Evolutionary conservation across 208 protist species (phyloP).

Genomic region (Phytomonas sp.): DNA sequence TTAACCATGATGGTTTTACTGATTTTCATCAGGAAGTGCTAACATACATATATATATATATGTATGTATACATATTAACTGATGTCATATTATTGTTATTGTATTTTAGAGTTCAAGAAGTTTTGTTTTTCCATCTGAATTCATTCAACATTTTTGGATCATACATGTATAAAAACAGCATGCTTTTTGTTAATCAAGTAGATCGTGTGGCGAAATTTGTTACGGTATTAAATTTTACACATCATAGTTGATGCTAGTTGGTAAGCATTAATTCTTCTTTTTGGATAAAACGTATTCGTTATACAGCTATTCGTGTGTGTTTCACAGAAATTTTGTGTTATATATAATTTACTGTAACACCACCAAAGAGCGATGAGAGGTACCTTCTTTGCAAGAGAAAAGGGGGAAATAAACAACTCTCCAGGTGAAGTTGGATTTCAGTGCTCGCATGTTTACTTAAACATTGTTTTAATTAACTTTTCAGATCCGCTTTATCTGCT

Average conservation of each 20-base stretch:
- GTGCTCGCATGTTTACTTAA: neutral
- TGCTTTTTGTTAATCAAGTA: slow-evolving; percentile 7
- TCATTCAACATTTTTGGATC: neutral
- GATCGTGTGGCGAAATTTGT: neutral
- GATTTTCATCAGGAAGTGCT: neutral
- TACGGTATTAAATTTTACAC: neutral
- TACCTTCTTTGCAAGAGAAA: neutral
- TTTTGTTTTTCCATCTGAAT: neutral
- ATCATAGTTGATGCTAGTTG: neutral
- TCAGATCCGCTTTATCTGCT: neutral
- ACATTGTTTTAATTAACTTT: neutral
- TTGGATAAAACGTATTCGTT: neutral
- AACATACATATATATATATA: neutral
- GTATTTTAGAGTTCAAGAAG: neutral
- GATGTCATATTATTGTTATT: neutral
- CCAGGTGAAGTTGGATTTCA: neutral
- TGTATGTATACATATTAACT: slow-evolving; percentile 3
- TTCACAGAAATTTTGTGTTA: neutral
- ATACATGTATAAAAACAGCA: neutral
- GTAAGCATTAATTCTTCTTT: neutral
- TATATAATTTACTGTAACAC: neutral
- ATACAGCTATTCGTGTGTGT: neutral
- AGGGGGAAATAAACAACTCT: neutral
- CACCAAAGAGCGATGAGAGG: neutral
- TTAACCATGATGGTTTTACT: neutral